Percentiles rank a stretch among this genome's conserved stretches.
phyloP scores from a whole-genome alignment of 495 filamentous ascomycete genomes.

The Penicillium subrubescens region DNA sequence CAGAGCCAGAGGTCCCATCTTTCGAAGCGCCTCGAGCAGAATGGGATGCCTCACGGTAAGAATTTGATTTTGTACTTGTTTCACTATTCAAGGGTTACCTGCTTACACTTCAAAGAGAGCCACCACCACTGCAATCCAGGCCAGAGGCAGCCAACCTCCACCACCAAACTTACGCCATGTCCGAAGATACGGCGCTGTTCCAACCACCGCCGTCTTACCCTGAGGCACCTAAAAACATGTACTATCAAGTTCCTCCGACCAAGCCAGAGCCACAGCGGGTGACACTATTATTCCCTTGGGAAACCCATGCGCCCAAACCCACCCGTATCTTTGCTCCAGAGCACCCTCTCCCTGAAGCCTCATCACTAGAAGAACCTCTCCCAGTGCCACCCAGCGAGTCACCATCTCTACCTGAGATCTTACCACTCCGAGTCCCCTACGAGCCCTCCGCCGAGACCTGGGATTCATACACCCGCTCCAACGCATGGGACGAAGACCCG shows the following conservation, averaged over 20 bases:
- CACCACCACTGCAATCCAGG: conserved; percentile 71
- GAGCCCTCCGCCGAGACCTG: conserved; percentile 57
- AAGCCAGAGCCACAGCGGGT: conserved; percentile 58
- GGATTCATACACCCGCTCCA: conserved; percentile 65
- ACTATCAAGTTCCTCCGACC: conserved; percentile 71
- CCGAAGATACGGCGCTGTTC: conserved; percentile 67
- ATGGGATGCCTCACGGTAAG: conserved; percentile 71
- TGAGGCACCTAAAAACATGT: conserved; percentile 82
- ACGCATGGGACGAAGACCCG: conserved; percentile 87
- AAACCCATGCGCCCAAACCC: conserved; percentile 61
- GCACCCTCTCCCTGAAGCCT: conserved; percentile 22
- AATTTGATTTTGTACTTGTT: not conserved
- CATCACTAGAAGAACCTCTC: conserved; percentile 4
- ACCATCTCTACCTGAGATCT: not conserved
- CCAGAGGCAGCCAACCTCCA: conserved; percentile 82
- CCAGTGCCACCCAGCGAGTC: not conserved
- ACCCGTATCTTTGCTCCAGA: conserved; percentile 74
- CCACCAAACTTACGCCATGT: conserved; percentile 74
- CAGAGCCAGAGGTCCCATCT: conserved; percentile 26
- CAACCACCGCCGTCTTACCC: conserved; percentile 74
- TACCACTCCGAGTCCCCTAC: conserved; percentile 27
- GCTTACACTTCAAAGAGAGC: conserved; percentile 55
- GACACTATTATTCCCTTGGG: conserved; percentile 85
- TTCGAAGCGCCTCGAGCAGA: conserved; percentile 57
- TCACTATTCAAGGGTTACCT: not conserved